phyloP scores from a whole-genome alignment of 2,329 filamentous ascomycete genomes.

The Diaporthe sp. region DNA sequence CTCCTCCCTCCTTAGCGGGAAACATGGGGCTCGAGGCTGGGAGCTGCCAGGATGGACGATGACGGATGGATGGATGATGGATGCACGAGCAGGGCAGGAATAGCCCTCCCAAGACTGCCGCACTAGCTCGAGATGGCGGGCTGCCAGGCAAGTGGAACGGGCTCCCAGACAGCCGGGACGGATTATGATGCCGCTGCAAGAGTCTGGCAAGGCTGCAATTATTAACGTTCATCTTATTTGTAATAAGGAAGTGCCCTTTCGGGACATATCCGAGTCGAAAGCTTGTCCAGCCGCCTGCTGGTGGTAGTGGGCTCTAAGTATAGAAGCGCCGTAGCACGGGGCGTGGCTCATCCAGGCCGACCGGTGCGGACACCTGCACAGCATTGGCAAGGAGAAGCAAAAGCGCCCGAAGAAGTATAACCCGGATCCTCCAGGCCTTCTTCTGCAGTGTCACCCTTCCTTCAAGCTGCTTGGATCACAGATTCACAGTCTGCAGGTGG shows the following conservation, averaged over 20 bases:
- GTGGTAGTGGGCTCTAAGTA: conserved; percentile 17
- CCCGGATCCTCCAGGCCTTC: background rate
- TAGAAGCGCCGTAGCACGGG: conserved; percentile 14
- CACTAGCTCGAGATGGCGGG: background rate
- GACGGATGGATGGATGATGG: background rate
- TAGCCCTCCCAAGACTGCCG: background rate
- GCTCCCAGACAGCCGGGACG: background rate
- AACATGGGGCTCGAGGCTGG: conserved; percentile 11
- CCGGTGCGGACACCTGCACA: background rate
- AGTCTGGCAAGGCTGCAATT: background rate
- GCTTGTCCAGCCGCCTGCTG: conserved; percentile 9
- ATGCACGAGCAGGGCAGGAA: background rate
- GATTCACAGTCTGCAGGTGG: background rate
- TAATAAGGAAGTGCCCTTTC: background rate
- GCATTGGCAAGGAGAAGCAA: background rate
- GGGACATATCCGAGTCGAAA: background rate
- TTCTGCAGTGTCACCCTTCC: background rate
- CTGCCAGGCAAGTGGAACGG: background rate
- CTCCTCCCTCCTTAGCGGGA: conserved; percentile 21
- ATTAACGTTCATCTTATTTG: background rate
- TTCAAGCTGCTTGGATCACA: background rate
- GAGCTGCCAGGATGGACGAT: conserved; percentile 3
- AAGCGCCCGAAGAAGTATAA: background rate
- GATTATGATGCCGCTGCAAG: background rate
- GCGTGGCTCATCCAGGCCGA: conserved; percentile 13